Evolutionary conservation across 2,329 filamentous ascomycete species (phyloP), one percentile per base, ranked within the genome.

Genomic region (Coccinonectria pachysandricola): DNA sequence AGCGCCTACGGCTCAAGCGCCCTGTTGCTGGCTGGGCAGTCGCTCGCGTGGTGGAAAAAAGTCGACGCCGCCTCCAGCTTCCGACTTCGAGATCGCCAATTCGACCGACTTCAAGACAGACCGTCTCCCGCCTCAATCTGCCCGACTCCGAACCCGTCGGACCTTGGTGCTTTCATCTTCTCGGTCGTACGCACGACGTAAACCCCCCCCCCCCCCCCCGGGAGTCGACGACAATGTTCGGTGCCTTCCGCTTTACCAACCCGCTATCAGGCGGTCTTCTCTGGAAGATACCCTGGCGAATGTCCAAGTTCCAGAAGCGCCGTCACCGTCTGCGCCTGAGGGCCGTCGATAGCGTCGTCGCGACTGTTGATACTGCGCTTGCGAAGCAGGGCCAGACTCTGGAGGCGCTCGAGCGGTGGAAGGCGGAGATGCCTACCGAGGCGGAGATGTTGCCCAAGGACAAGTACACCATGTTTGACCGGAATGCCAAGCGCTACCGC

Each of bases 381-480:
- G 67, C 73, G 27, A 81, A 78, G 56, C 67, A 80, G 53, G 77
- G 81, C 31, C 66, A 76, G 48, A 71, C 76, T 33, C 71, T 76
- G 23, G 85, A 85, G 60, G 69, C 83, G 28, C 66, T 98, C 32
- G 80, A 93, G 56, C 64, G 78, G 50, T 98, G 91, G 91, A 94
- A 91, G 66, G 68, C 70, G 19, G 85, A 94, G 59, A 98, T 98
- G 91, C 91, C 91, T 12, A 81, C 75, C 14, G 91, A 98, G 68
- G 71, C 75, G 49, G 86, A 96, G 67, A 98, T 98, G 91, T 54
- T 93, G 54, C 80, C 91, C 23, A 80, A 75, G 59, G 91, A 98
- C 63, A 98, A 98, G 63, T 98, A 98, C 63, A 94, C 85, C 15
- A 80, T 98, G 49, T 98, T 96, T 59, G 88, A 94, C 59, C 78